Evolutionary conservation across 179 eudicot species (phyloP), one percentile per base, ranked within the genome.

Genomic region (Carnegiea gigantea): DNA sequence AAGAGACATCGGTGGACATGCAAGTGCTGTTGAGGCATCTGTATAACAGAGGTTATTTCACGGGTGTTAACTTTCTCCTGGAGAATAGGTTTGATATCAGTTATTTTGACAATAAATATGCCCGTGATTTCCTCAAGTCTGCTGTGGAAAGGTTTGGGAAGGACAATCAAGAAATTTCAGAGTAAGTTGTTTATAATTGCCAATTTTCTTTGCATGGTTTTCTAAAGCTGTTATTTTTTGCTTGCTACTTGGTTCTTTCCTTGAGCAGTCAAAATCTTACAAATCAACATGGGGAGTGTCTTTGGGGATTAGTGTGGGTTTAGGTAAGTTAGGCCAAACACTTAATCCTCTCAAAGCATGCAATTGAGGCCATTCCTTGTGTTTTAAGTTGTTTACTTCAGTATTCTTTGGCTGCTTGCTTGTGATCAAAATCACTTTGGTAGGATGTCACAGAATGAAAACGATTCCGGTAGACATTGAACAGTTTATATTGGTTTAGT

Each of bases 81-180:
- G 71, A 77, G 71, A 76, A 83, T 59, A 76, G 48, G 80, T 91
- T 92, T 79, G 90, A 91, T 81, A 43, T 79, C 20, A 81, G 79
- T 68, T 82, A 86, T 81, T 93, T 93, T 26, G 85, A 88, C 88
- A 82, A 79, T 57, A 84, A 80, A n/a, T 91, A 89, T 85, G 96
- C 85, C 13, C 88, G 90, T 40, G 85, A 84, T 59, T 93, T 83
- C 70, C 44, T 93, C 12, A 89, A 85, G 88, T 79, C 11, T 81
- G 93, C 92, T 10, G 88, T 92, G 6, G 91, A 88, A 89, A 86
- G 82, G 74, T 93, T 88, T 83, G 97, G 92, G 28, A 73, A 73
- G 78, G 89, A 90, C 73, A 82, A 88, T 57, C 91, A 84, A 70
- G 91, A 91, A 68, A 88, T 92, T 76, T 81, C 91, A 8, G 83